A percentile compares a stretch with the other conserved stretches of the same genome.
Conservation (phyloP, 768 basidiomycete genomes). For the Trametes maxima region DNA sequence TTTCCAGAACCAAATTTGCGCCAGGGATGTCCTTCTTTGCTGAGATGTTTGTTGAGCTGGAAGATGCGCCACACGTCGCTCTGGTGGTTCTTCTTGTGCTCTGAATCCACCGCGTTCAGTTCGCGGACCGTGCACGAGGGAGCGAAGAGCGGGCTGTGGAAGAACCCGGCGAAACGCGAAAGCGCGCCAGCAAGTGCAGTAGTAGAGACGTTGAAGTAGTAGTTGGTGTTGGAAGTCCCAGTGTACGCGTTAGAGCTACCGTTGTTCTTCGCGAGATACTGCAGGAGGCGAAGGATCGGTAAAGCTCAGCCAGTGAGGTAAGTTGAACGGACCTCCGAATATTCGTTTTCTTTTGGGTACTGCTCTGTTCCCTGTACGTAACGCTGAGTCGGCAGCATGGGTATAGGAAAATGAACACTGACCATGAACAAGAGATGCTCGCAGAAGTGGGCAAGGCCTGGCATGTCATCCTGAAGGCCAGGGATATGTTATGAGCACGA, state of each 20-base stretch:
- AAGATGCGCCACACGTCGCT: constrained; percentile 91
- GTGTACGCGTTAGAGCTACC: constrained; percentile 94
- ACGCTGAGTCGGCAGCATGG: background rate
- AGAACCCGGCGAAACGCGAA: constrained; percentile 82
- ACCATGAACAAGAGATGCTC: constrained; percentile 98
- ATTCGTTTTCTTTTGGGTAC: constrained; percentile 93
- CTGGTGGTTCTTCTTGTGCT: constrained; percentile 96
- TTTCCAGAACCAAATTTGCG: constrained; percentile 92
- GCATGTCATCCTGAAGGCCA: constrained; percentile 72
- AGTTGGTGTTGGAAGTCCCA: constrained; percentile 88
- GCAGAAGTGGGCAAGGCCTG: constrained; percentile 92
- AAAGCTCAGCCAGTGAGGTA: background rate
- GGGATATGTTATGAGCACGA: background rate
- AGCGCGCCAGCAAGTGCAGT: constrained; percentile 68
- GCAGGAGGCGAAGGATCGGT: background rate
- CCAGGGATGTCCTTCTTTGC: constrained; percentile 80
- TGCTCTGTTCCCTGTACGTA: constrained; percentile 68
- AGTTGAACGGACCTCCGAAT: constrained; percentile 64
- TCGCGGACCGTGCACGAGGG: constrained; percentile 87
- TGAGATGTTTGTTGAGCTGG: constrained; percentile 89
- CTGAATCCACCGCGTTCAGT: constrained; percentile 94
- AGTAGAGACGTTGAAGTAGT: constrained; percentile 73
- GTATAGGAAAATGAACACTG: constrained; percentile 29
- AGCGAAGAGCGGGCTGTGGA: constrained; percentile 89
- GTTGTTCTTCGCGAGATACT: constrained; percentile 82